A percentile compares a stretch with the other conserved stretches of the same genome.
phyloP scores from a whole-genome alignment of 2,329 filamentous ascomycete species.

The Verticillium zaregamsianum region DNA sequence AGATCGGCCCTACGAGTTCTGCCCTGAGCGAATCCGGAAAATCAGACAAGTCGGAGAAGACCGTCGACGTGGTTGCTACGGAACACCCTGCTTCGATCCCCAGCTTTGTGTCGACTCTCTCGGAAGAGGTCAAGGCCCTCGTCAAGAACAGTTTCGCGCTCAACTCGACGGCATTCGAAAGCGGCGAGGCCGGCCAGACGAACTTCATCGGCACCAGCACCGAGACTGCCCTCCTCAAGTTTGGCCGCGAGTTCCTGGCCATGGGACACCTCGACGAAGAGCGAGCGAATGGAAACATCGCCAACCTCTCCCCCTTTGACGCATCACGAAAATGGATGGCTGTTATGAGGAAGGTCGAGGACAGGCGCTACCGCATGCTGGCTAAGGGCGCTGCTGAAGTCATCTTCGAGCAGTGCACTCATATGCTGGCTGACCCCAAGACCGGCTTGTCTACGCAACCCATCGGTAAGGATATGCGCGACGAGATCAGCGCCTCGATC shows the following conservation, averaged over 20 bases:
- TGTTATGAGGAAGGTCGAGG: slow-evolving; percentile 41
- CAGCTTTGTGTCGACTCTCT: slow-evolving; percentile 19
- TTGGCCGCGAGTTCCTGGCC: slow-evolving; percentile 45
- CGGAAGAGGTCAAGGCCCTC: slow-evolving; percentile 27
- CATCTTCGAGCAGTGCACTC: slow-evolving; percentile 40
- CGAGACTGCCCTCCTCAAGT: slow-evolving; percentile 48
- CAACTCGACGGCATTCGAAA: slow-evolving; percentile 52
- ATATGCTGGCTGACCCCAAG: slow-evolving; percentile 40
- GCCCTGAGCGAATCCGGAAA: background rate
- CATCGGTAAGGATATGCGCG: slow-evolving; percentile 25
- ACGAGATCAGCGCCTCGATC: slow-evolving; percentile 27
- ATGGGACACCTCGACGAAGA: slow-evolving; percentile 41
- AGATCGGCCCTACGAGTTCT: slow-evolving; percentile 17
- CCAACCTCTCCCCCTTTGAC: slow-evolving; percentile 50
- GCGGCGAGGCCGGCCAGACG: slow-evolving; percentile 27
- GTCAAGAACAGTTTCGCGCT: slow-evolving; percentile 37
- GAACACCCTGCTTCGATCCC: slow-evolving; percentile 3
- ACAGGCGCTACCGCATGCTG: slow-evolving; percentile 44
- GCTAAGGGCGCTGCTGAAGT: slow-evolving; percentile 58
- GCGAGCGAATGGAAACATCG: slow-evolving; percentile 38
- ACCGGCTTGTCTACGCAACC: slow-evolving; percentile 21
- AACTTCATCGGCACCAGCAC: slow-evolving; percentile 51
- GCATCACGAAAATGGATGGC: slow-evolving; percentile 54
- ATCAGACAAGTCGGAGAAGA: slow-evolving; percentile 16
- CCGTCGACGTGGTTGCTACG: slow-evolving; percentile 20